Percentiles rank a stretch among this genome's conserved stretches.
These are phyloP conservation scores for Trifolium fragiferum DNA, from an alignment of 306 rosid species.

Conservation along the genomic window DNA sequence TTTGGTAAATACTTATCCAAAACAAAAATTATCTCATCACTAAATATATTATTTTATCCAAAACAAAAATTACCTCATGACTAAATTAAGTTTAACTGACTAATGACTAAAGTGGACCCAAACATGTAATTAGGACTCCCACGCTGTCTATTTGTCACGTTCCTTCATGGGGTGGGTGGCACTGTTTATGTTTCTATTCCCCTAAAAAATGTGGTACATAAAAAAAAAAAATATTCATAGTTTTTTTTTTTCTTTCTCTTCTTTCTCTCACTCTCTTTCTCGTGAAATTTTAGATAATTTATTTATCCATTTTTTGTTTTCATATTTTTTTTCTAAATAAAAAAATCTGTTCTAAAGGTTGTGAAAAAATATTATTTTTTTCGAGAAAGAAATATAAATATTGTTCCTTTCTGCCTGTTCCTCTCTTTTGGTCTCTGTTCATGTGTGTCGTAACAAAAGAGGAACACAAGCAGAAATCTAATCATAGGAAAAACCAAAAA, in stretches of 20 bases:
- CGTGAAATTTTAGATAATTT: constrained; percentile 33
- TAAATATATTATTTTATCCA: neutral
- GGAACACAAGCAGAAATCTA: constrained; percentile 36
- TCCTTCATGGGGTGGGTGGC: constrained; percentile 55
- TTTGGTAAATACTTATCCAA: too few species aligned
- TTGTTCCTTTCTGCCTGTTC: constrained; percentile 31
- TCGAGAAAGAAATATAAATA: constrained; percentile 40
- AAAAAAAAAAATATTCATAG: neutral
- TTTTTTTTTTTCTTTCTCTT: neutral
- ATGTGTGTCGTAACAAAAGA: constrained; percentile 56
- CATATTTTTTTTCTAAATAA: neutral
- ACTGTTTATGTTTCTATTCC: constrained; percentile 46
- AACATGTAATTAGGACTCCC: constrained; percentile 13
- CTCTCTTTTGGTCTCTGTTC: constrained; percentile 39
- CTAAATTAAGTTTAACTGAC: neutral
- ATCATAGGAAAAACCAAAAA: constrained; percentile 36
- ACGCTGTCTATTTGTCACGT: constrained; percentile 51
- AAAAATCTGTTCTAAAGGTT: constrained; percentile 9
- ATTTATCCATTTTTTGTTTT: neutral
- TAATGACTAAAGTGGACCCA: neutral
- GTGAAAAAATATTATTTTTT: constrained; percentile 9
- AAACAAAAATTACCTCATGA: neutral
- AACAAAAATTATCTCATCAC: too few species aligned
- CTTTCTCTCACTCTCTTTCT: constrained; percentile 23
- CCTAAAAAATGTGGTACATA: constrained; percentile 39